Conservation (phyloP, 805 yeast genomes). For the Torulaspora indica region DNA sequence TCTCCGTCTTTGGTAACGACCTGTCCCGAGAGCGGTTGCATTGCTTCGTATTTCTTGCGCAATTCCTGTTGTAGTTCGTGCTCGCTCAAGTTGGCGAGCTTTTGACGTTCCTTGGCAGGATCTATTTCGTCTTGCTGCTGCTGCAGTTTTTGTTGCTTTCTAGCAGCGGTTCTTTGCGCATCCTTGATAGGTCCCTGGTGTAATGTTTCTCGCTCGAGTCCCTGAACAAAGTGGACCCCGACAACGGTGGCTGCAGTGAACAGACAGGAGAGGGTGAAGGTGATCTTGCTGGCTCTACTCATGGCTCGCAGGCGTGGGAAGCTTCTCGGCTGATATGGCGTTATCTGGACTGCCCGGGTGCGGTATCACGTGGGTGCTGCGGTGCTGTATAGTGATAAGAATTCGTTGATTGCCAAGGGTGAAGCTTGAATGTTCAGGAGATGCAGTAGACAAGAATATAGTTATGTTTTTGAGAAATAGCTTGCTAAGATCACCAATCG, state of each 20-base stretch:
- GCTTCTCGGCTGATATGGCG: no score
- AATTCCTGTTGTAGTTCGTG: slow-evolving; percentile 62
- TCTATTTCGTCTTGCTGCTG: slow-evolving; percentile 21
- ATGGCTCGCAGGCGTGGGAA: slow-evolving; percentile 36
- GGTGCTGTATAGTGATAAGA: not conserved
- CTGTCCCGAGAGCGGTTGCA: slow-evolving; percentile 62
- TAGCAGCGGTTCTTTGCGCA: slow-evolving; percentile 56
- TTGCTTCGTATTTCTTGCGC: slow-evolving; percentile 48
- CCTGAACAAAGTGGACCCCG: slow-evolving; percentile 68
- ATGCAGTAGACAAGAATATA: no score
- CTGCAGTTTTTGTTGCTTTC: slow-evolving; percentile 30
- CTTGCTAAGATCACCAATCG: slow-evolving; percentile 18
- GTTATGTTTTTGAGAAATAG: slow-evolving; percentile 21
- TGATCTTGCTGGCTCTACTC: slow-evolving; percentile 78
- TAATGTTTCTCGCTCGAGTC: slow-evolving; percentile 62
- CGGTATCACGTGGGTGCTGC: not conserved
- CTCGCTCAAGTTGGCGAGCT: slow-evolving; percentile 53
- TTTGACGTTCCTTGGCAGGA: slow-evolving; percentile 42
- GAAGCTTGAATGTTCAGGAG: not conserved
- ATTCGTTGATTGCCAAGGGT: not conserved
- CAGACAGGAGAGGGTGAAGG: slow-evolving; percentile 55
- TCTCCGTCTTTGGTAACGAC: slow-evolving; percentile 42
- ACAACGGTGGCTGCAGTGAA: slow-evolving; percentile 56
- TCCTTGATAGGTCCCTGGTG: slow-evolving; percentile 85
- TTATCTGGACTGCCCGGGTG: not conserved